Evolutionary conservation across 2,329 filamentous ascomycete genomes (phyloP).

Genomic region (Alternaria incomplexa): DNA sequence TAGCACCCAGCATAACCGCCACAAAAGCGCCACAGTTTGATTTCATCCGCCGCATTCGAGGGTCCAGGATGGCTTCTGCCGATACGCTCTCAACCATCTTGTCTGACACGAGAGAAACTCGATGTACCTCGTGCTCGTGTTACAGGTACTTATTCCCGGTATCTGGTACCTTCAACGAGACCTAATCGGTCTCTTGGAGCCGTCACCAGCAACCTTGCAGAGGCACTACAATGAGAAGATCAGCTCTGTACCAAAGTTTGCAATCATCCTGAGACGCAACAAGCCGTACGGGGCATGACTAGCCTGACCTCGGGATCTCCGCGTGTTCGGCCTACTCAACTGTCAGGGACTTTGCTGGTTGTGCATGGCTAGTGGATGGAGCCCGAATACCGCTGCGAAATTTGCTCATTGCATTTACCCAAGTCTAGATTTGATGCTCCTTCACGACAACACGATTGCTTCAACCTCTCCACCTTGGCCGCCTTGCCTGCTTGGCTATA

Average conservation of each 20-base stretch:
- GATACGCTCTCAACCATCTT: neutral
- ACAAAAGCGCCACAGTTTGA: neutral
- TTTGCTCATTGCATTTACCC: neutral
- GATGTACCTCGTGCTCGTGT: neutral
- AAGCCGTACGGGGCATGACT: neutral
- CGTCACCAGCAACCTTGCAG: neutral
- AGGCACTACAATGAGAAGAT: neutral
- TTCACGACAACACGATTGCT: neutral
- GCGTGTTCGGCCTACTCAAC: neutral
- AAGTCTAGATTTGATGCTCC: neutral
- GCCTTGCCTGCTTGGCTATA: neutral
- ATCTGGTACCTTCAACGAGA: neutral
- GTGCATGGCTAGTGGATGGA: neutral
- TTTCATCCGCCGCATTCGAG: neutral
- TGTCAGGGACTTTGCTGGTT: neutral
- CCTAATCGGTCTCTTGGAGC: neutral
- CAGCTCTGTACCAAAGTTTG: neutral
- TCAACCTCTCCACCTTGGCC: neutral
- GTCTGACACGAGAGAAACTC: neutral
- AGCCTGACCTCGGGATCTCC: neutral
- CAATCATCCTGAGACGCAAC: neutral
- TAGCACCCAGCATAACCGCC: slow-evolving; percentile 1
- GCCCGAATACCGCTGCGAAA: neutral
- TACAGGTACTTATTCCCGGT: neutral
- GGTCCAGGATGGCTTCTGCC: neutral